These are phyloP conservation scores for Leishmania tarentolae DNA, from an alignment of 208 protist genomes.

Conservation along the genomic window DNA sequence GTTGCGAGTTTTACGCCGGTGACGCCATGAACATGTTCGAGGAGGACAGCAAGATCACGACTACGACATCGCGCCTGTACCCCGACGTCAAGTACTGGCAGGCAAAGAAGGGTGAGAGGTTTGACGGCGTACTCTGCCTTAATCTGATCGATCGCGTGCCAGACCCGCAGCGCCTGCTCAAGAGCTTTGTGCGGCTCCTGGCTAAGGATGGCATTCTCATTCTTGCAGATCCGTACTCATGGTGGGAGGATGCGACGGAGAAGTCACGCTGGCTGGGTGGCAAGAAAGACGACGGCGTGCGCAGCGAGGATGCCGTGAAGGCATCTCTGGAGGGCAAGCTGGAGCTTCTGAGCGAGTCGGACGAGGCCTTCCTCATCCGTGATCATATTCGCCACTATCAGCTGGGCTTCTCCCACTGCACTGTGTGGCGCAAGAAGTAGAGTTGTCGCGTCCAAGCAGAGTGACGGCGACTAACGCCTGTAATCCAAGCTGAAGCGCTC, in stretches of 20 bases:
- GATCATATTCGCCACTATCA: conserved; percentile 89
- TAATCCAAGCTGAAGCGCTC: not conserved
- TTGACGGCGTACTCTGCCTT: conserved; percentile 76
- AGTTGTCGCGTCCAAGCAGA: not conserved
- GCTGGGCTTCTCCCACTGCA: conserved; percentile 84
- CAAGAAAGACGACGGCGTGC: conserved; percentile 34
- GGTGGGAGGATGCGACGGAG: conserved; percentile 71
- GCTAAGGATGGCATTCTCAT: conserved; percentile 72
- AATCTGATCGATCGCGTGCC: conserved; percentile 88
- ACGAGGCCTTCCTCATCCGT: conserved; percentile 91
- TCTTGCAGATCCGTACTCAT: conserved; percentile 86
- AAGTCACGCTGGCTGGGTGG: conserved; percentile 79
- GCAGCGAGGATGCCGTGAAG: conserved; percentile 70
- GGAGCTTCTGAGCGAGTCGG: conserved; percentile 68
- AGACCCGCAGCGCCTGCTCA: conserved; percentile 63
- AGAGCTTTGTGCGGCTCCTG: conserved; percentile 47
- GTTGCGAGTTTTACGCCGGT: conserved; percentile 57
- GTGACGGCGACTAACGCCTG: not conserved
- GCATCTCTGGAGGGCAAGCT: conserved; percentile 60
- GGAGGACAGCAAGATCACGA: conserved; percentile 28
- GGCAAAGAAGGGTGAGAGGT: conserved; percentile 51
- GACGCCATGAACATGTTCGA: conserved; percentile 70
- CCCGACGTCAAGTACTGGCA: conserved; percentile 59
- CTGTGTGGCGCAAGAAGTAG: conserved; percentile 60
- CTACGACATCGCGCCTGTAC: conserved; percentile 30